A percentile compares a stretch with the other conserved stretches of the same genome.
These are phyloP conservation scores for Tylopilus orsonianus DNA, from an alignment of 1,284 basidiomycete genomes.

Conservation along the genomic window DNA sequence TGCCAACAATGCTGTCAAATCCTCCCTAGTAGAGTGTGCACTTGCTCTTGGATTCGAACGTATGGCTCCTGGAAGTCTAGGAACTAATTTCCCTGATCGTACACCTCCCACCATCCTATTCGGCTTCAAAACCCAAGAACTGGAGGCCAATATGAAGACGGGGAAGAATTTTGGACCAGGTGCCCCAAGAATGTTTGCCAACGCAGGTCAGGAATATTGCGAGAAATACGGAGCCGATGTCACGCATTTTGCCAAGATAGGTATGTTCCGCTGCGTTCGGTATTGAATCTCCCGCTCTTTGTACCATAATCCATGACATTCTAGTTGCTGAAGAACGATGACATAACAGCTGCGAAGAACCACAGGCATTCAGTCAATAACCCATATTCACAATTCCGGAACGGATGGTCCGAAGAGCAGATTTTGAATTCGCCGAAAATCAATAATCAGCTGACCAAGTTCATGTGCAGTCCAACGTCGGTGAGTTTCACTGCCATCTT, in stretches of 20 bases:
- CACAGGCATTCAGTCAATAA: constrained; percentile 82
- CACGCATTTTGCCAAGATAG: constrained; percentile 75
- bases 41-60: constrained; percentile 87
- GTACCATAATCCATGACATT: too few relatives aligned
- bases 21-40: constrained; percentile 71
- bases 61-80: constrained; percentile 79
- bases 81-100: constrained; percentile 71
- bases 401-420: constrained; percentile 73
- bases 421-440: constrained; percentile 67
- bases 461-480: constrained; percentile 87
- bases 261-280: constrained; percentile 45
- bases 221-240: constrained; percentile 70
- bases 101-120: constrained; percentile 56
- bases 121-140: constrained; percentile 43
- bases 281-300: too few relatives aligned
- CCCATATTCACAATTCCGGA: constrained; percentile 84
- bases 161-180: constrained; percentile 69
- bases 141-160: constrained; percentile 51
- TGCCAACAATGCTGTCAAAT: constrained; percentile 67
- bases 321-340: not conserved
- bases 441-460: constrained; percentile 75
- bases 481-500: constrained; percentile 34
- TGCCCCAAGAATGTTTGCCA: constrained; percentile 75
- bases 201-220: constrained; percentile 79
- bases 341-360: constrained; percentile 71